Conservation (phyloP, 225 moss, liverwort and hornwort genomes). For the Pseudoscleropodium purum region DNA sequence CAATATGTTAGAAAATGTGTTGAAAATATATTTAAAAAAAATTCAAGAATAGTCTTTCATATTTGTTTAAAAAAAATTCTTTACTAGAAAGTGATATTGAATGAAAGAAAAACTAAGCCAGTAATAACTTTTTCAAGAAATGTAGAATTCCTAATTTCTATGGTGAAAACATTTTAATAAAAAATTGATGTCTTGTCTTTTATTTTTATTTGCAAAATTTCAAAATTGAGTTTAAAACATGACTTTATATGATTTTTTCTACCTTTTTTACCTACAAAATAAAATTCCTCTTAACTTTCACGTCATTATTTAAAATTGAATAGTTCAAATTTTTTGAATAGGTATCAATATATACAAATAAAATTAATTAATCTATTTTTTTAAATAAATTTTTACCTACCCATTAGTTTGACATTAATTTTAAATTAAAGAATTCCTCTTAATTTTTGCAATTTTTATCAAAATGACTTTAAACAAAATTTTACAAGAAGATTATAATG, state of each 20-base stretch:
- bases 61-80: neutral
- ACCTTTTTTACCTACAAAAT: neutral
- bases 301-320: neutral
- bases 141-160: neutral
- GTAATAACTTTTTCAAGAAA: neutral
- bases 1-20: neutral
- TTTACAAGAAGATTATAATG: neutral
- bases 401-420: neutral
- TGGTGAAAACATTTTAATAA: neutral
- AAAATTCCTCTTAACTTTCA: neutral
- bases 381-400: accelerated
- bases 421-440: neutral
- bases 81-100: accelerated
- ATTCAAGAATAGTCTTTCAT: neutral
- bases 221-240: neutral
- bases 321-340: neutral
- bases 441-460: neutral
- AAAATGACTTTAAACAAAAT: neutral
- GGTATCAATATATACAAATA: neutral
- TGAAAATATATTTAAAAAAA: neutral
- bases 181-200: neutral
- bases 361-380: neutral
- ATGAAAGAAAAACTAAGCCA: neutral
- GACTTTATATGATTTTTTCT: neutral
- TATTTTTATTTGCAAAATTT: neutral